Conservation (phyloP, 2,329 filamentous ascomycete species). For the Metarhizium sp. region DNA sequence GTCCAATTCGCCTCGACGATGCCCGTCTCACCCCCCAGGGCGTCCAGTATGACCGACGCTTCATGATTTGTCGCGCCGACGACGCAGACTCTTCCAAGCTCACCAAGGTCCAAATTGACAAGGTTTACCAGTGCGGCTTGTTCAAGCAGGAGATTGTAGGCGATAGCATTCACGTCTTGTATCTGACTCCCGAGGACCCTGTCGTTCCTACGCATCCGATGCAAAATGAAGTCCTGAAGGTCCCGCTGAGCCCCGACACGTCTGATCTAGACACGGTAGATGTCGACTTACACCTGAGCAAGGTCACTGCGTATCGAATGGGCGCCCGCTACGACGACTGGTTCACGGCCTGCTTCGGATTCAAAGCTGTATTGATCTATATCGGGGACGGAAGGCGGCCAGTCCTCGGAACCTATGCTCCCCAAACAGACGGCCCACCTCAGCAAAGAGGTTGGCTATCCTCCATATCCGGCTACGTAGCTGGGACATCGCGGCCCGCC, state of each 20-base stretch:
- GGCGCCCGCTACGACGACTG: slow-evolving; percentile 49
- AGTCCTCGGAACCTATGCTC: slow-evolving; percentile 49
- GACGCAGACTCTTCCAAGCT: slow-evolving; percentile 25
- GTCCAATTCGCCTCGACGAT: slow-evolving; percentile 43
- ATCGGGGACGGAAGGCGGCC: slow-evolving; percentile 51
- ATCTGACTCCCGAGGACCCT: slow-evolving; percentile 27
- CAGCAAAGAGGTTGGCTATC: slow-evolving; percentile 25
- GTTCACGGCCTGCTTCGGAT: slow-evolving; percentile 60
- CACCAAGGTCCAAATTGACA: slow-evolving; percentile 50
- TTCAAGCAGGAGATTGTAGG: slow-evolving; percentile 49
- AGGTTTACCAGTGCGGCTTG: slow-evolving; percentile 50
- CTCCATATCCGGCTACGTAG: slow-evolving; percentile 23
- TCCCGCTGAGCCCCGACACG: slow-evolving; percentile 48
- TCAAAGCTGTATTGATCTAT: slow-evolving; percentile 51
- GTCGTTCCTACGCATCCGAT: slow-evolving; percentile 27
- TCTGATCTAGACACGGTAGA: slow-evolving; percentile 35
- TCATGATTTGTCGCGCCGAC: slow-evolving; percentile 55
- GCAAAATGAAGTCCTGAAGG: slow-evolving; percentile 31
- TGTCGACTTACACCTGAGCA: slow-evolving; percentile 51
- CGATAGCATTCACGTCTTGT: slow-evolving; percentile 32
- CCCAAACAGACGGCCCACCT: slow-evolving; percentile 18
- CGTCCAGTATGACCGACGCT: slow-evolving; percentile 56
- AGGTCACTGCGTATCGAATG: slow-evolving; percentile 54
- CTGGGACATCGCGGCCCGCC: slow-evolving; percentile 6
- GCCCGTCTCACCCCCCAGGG: slow-evolving; percentile 52